Conservation (phyloP, 2,329 filamentous ascomycete species). For the Kalmusia sp. region DNA sequence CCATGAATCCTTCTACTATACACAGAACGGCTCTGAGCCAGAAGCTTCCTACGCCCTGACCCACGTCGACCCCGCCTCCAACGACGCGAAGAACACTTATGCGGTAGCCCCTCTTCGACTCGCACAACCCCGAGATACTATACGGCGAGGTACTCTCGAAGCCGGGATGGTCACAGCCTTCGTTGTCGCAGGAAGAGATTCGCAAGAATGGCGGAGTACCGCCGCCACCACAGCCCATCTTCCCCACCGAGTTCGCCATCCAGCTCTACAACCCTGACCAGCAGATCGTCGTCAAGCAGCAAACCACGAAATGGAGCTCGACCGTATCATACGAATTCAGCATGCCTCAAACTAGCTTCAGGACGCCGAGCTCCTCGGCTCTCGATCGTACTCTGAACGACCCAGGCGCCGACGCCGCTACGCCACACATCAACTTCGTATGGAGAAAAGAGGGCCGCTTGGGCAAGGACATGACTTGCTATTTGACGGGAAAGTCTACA, state of each 20-base stretch:
- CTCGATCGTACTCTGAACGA: conserved; percentile 77
- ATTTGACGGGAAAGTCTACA: conserved; percentile 79
- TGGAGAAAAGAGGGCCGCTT: conserved; percentile 91
- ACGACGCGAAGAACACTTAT: conserved; percentile 80
- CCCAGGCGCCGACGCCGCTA: conserved; percentile 59
- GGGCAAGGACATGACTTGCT: conserved; percentile 87
- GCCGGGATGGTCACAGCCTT: conserved; percentile 85
- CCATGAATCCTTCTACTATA: conserved; percentile 62
- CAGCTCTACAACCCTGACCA: conserved; percentile 96
- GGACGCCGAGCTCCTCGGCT: conserved; percentile 76
- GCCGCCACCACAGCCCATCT: conserved; percentile 72
- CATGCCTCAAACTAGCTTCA: conserved; percentile 85
- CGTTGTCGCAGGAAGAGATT: conserved; percentile 80
- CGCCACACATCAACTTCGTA: conserved; percentile 79
- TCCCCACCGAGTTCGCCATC: conserved; percentile 80
- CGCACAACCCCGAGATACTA: conserved; percentile 78
- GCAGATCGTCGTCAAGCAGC: conserved; percentile 72
- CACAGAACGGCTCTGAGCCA: conserved; percentile 81
- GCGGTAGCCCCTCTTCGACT: conserved; percentile 85
- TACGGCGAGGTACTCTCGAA: conserved; percentile 86
- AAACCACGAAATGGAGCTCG: conserved; percentile 79
- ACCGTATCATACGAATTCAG: conserved; percentile 89
- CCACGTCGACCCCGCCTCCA: conserved; percentile 73
- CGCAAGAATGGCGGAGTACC: conserved; percentile 71
- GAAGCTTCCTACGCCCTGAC: conserved; percentile 80